Evolutionary conservation across 176 grass and related monocot genomes (phyloP).

Genomic region (Oryza meridionalis): DNA sequence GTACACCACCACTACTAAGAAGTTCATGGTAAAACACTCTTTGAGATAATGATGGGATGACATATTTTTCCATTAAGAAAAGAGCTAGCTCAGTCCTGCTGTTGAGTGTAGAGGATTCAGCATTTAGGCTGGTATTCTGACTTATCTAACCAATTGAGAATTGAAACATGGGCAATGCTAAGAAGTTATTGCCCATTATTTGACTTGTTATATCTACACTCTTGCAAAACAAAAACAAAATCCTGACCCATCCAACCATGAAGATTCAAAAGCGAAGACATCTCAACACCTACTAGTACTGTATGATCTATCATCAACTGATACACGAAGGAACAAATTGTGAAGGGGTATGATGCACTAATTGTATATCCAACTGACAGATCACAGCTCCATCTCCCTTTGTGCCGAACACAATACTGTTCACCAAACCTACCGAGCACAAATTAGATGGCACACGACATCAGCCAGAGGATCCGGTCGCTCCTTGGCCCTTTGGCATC

Average conservation of each 20-base stretch:
- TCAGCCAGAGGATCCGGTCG: no score
- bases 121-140: background rate
- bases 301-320: background rate
- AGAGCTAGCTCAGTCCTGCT: background rate
- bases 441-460: background rate
- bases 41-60: background rate
- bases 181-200: background rate
- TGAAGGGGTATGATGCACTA: background rate
- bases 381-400: background rate
- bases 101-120: background rate
- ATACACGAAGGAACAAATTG: background rate
- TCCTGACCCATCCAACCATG: background rate
- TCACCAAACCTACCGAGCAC: background rate
- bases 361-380: background rate
- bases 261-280: background rate
- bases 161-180: background rate
- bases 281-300: background rate
- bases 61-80: slow-evolving; percentile 1
- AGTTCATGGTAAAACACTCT: background rate
- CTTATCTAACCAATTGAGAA: background rate
- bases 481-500: no score
- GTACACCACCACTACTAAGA: background rate
- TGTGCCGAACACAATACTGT: background rate
- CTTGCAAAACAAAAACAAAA: background rate
- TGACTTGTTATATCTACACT: background rate